Evolutionary conservation across 2,329 filamentous ascomycete genomes (phyloP), one percentile per base, ranked within the genome.

Genomic region (Monilinia polystroma): DNA sequence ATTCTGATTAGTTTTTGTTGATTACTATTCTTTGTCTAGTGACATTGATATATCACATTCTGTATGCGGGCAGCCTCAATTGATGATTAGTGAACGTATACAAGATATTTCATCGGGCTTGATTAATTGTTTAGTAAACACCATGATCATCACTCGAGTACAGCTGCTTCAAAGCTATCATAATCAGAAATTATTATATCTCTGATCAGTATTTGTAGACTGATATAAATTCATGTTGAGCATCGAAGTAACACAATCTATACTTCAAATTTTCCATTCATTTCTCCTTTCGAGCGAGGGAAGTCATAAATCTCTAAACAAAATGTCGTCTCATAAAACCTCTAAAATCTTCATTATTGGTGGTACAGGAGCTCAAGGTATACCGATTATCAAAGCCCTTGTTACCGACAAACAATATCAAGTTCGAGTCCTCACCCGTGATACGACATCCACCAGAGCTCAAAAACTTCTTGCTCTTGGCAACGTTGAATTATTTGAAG

Each of bases 191-290:
- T 20, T 2, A 32, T 49, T 23, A 3, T 49, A 23, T 49, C 32
- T 59, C 23, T 47, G 16, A 35, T 75, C 75, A 18, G 71, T 70
- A 53, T 77, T 69, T 0, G 80, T 77, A 72, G 86, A 85, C 74
- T 87, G 79, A 70, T 7, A 84, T 85, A 70, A 87, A 87, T 74
- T 86, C 82, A 29, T 81, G 80, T 4, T 83, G 76, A 1, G 83
- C 83, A 2, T 76, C 75, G 16, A 85, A 11, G 10, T 38, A 26
- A 38, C 3, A 35, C 43, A 49, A 51, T 26, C 11, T n/a, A n/a
- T 20, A 47, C 45, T 47, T 45, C 2, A 26, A 20, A 47, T 18
- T n/a, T n/a, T 7, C 16, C 14, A 41, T 53, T 52, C 14, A n/a
- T 29, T 29, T n/a, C n/a, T 41, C 5, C 41, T 3, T 6, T 45